Percentiles rank a stretch among this genome's conserved stretches.
phyloP scores from a whole-genome alignment of 2,329 filamentous ascomycete species.

The Penicillium sp. region DNA sequence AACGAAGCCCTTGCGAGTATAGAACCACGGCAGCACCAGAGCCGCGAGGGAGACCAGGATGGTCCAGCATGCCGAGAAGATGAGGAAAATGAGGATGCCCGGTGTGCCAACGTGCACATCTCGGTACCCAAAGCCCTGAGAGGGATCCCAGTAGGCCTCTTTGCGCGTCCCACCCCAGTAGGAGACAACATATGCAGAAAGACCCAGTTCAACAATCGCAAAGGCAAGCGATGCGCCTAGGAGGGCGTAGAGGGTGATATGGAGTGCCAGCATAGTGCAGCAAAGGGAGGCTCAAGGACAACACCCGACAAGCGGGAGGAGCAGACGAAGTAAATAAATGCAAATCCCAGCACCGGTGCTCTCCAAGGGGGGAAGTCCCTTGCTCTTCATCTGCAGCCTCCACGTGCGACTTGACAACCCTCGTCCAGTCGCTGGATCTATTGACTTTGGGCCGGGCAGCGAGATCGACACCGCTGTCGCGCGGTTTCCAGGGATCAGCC shows the following conservation, averaged over 20 bases:
- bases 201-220: constrained; percentile 30
- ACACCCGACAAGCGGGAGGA: background rate
- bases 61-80: constrained; percentile 30
- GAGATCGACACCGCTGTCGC: constrained; percentile 1
- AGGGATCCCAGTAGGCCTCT: constrained; percentile 5
- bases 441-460: too few relatives aligned
- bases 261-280: constrained; percentile 22
- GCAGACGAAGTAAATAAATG: background rate
- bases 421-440: too few relatives aligned
- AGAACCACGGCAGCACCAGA: constrained; percentile 23
- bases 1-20: constrained; percentile 14
- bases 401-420: constrained; percentile 1
- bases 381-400: constrained; percentile 2
- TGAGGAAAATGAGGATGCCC: constrained; percentile 21
- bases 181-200: constrained; percentile 21
- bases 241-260: constrained; percentile 25
- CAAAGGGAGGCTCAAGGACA: background rate
- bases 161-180: constrained; percentile 4
- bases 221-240: constrained; percentile 25
- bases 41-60: constrained; percentile 22
- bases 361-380: constrained; percentile 4
- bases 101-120: constrained; percentile 17
- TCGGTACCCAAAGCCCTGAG: constrained; percentile 8
- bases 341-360: too few relatives aligned
- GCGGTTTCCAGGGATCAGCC: constrained; percentile 6